Conservation (phyloP, 2,329 filamentous ascomycete species). For the Diaporthe sp. region DNA sequence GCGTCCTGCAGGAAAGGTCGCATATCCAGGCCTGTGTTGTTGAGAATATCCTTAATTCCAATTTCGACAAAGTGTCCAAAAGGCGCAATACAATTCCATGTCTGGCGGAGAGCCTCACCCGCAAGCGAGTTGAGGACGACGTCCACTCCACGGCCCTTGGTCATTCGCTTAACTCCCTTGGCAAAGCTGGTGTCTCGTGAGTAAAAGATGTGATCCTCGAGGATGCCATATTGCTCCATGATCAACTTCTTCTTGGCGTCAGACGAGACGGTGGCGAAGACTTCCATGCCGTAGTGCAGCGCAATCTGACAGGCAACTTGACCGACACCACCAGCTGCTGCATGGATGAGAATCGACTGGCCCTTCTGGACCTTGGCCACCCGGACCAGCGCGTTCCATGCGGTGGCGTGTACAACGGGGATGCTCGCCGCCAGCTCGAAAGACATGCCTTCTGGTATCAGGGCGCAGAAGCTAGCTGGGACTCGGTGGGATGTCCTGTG, state of each 20-base stretch:
- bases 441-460: slow-evolving; percentile 42
- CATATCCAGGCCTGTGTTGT: slow-evolving; percentile 55
- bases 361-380: slow-evolving; percentile 44
- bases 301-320: slow-evolving; percentile 37
- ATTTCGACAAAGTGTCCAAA: slow-evolving; percentile 42
- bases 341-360: slow-evolving; percentile 47
- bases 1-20: slow-evolving; percentile 34
- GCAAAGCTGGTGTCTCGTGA: slow-evolving; percentile 46
- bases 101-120: slow-evolving; percentile 48
- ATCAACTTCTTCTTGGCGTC: slow-evolving; percentile 32
- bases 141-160: slow-evolving; percentile 40
- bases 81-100: slow-evolving; percentile 40
- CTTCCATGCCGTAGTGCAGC: slow-evolving; percentile 41
- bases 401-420: slow-evolving; percentile 47
- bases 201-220: slow-evolving; percentile 49
- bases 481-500: slow-evolving; percentile 36
- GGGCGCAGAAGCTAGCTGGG: slow-evolving; percentile 13
- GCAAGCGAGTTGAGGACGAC: slow-evolving; percentile 2
- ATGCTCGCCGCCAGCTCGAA: slow-evolving; percentile 42
- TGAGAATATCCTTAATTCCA: slow-evolving; percentile 42
- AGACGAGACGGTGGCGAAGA: slow-evolving; percentile 34
- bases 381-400: slow-evolving; percentile 47
- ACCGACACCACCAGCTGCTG: slow-evolving; percentile 44
- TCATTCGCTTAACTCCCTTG: slow-evolving; percentile 45
- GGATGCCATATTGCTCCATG: slow-evolving; percentile 43